Evolutionary conservation across 176 grass and related monocot genomes (phyloP).

Genomic region (Avena atlantica): DNA sequence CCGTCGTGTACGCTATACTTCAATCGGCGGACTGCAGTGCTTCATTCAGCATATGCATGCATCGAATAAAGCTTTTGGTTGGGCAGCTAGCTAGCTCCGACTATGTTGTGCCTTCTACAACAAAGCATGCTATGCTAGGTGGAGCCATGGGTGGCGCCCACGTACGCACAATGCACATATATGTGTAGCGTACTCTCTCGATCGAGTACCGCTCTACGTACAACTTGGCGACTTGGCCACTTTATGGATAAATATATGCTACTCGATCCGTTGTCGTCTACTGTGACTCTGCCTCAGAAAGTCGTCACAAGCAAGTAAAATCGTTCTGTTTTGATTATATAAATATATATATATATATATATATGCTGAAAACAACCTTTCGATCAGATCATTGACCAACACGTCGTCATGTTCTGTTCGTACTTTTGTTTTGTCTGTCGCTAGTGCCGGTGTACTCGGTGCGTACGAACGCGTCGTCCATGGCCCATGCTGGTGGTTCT

Average conservation of each 20-base stretch:
- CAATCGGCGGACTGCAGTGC: background rate
- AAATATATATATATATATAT: no score
- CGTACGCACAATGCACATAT: background rate
- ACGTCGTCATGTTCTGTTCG: background rate
- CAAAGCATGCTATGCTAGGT: background rate
- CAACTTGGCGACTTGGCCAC: background rate
- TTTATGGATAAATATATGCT: background rate
- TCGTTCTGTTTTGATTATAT: no score
- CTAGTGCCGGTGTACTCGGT: background rate
- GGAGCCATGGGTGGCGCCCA: background rate
- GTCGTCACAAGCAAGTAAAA: no score
- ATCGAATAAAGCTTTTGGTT: slow-evolving; percentile 6
- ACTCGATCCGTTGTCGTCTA: background rate
- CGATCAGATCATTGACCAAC: no score
- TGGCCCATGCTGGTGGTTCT: background rate
- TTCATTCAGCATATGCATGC: no score
- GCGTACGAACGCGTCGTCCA: background rate
- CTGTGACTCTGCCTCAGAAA: no score
- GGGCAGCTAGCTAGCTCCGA: no score
- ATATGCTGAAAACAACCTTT: no score
- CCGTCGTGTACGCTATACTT: background rate
- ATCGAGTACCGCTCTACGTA: background rate
- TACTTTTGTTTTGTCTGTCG: background rate
- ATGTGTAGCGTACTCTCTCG: background rate
- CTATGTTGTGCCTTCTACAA: background rate